Percentiles rank a stretch among this genome's conserved stretches.
Evolutionary conservation across 2,329 filamentous ascomycete genomes (phyloP).

Genomic region (Colletotrichum tropicale): DNA sequence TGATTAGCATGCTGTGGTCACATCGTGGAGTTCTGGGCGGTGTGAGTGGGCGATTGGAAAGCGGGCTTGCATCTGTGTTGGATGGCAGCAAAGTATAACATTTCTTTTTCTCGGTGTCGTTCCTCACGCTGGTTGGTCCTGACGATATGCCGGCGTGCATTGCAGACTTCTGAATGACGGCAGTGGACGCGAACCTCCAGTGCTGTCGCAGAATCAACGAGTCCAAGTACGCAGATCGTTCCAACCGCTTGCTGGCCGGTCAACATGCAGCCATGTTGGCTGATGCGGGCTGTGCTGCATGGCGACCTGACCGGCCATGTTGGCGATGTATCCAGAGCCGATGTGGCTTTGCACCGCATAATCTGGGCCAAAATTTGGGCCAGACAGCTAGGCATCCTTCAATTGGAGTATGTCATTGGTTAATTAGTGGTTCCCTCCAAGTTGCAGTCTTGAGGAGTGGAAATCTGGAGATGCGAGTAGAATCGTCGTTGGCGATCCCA

Average conservation of each 20-base stretch:
- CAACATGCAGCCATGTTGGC: neutral
- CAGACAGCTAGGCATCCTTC: neutral
- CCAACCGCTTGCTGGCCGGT: neutral
- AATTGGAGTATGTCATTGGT: too few species aligned
- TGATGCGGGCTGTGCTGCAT: neutral
- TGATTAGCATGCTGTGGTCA: neutral
- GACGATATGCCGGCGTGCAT: neutral
- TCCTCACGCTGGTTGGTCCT: neutral
- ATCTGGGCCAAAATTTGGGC: neutral
- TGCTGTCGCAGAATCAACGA: neutral
- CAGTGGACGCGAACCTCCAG: neutral
- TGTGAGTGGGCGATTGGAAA: neutral
- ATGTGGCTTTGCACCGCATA: neutral
- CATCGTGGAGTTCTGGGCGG: neutral
- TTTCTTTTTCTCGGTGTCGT: neutral
- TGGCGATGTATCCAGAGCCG: fast-evolving
- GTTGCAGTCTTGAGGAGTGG: too few species aligned
- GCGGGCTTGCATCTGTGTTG: neutral
- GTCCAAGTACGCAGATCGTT: neutral
- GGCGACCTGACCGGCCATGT: neutral
- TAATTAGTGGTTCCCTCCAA: too few species aligned
- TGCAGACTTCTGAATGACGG: neutral
- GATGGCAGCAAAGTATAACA: neutral
- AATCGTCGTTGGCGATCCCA: too few species aligned
- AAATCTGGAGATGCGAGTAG: too few species aligned